Base-by-base conservation (phyloP, 1,139 yeast genomes). In the Nakaseomyces uthaithaninus region DNA sequence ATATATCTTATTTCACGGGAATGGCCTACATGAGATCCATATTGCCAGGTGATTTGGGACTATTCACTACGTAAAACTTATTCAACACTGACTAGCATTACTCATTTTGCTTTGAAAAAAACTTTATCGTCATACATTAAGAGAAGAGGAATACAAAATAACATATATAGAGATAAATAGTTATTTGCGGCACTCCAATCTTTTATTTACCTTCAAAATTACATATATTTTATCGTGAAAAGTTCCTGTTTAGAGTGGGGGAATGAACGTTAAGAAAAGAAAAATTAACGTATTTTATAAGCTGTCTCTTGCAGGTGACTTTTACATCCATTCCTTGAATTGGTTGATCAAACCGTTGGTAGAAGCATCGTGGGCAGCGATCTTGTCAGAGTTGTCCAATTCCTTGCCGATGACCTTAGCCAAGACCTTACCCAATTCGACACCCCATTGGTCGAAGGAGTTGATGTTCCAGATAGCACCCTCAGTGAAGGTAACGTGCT, bases 361-460 rank as follows among this genome's bases (percentile, higher is more conserved):
- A 41, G 95, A 84, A 33, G 81, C 80, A 63, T 91, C 98, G 65
- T 91, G 98, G 45, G 77, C 60, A 33, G 68, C 59, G 44, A 84
- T 80, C 38, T 69, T 67, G 38, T 65, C 63, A 41, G 68, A 59
- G 60, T 74, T 77, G 51, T 81, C 80, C 62, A 91, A 78, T 69
- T 91, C 95, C 57, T 75, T 74, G 55, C 94, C 93, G 61, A 91
- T 91, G 48, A 75, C 94, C 80, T 91, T 91, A 62, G 98, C 98
- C 62, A 91, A 77, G 41, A 83, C 94, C 73, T 91, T 91, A 65
- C 98, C 98, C 59, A 91, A 82, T 72, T 91, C 98, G 58, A 91
- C 98, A 68, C 98, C 98, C 95, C 97, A 91, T 74, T 91, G 98
- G 72, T 91, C 98, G 63, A 86, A 91, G 14, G 97, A 89, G 77